Percentiles rank a stretch among this genome's conserved stretches.
Conservation (phyloP, 2,329 filamentous ascomycete genomes). For the Pseudogymnoascus verrucosus region DNA sequence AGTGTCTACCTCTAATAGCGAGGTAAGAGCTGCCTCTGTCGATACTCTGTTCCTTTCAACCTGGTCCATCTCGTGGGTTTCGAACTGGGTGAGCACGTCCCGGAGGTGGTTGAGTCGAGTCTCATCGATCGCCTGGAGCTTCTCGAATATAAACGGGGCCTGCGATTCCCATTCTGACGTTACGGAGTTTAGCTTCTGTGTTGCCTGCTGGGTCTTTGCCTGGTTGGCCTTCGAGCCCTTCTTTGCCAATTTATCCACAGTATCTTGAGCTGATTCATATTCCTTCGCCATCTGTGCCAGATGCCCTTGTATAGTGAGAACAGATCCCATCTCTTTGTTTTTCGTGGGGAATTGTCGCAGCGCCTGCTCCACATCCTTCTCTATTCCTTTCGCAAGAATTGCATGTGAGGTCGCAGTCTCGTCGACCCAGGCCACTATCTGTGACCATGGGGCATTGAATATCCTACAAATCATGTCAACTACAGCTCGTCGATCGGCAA, state of each 20-base stretch:
- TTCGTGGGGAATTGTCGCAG: conserved; percentile 66
- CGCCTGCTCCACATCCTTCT: conserved; percentile 78
- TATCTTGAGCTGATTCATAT: conserved; percentile 75
- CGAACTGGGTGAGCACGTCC: conserved; percentile 83
- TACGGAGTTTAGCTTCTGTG: conserved; percentile 67
- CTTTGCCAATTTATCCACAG: conserved; percentile 72
- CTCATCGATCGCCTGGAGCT: conserved; percentile 84
- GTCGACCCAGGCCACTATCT: conserved; percentile 72
- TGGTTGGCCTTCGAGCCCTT: conserved; percentile 71
- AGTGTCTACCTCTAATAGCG: conserved; percentile 79
- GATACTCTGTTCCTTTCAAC: conserved; percentile 67
- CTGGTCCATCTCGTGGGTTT: conserved; percentile 86
- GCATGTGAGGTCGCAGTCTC: conserved; percentile 77
- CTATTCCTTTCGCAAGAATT: conserved; percentile 70
- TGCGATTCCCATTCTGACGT: conserved; percentile 85
- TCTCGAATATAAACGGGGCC: conserved; percentile 90
- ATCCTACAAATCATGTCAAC: conserved; percentile 50
- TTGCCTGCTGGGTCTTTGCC: conserved; percentile 69
- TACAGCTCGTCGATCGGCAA: not conserved
- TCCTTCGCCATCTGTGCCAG: conserved; percentile 74
- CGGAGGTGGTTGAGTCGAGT: conserved; percentile 80
- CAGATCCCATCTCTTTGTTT: conserved; percentile 69
- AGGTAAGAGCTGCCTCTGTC: conserved; percentile 72
- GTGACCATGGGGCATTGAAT: conserved; percentile 85
- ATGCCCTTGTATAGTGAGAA: conserved; percentile 75